Percentiles rank a stretch among this genome's conserved stretches.
phyloP scores from a whole-genome alignment of 306 rosid genomes.

The Lablab purpureus region DNA sequence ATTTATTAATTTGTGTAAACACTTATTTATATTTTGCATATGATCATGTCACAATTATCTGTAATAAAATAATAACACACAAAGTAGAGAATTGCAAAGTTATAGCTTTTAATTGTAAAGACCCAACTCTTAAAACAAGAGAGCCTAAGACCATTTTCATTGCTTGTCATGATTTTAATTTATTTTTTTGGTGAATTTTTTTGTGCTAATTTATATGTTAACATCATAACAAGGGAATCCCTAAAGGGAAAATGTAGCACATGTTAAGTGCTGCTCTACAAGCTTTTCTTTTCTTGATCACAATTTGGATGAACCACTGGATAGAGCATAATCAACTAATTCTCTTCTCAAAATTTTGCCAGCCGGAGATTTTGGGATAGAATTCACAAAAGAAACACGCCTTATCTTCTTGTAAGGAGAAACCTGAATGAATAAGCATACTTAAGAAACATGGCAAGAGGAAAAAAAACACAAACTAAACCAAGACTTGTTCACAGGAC shows the following conservation, averaged over 20 bases:
- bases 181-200: too few relatives aligned
- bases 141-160: too few relatives aligned
- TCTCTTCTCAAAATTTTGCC: conserved; percentile 94
- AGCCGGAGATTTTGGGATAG: conserved; percentile 80
- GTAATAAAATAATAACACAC: background rate
- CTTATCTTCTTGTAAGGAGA: conserved; percentile 93
- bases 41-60: background rate
- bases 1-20: too few relatives aligned
- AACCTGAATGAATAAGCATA: conserved; percentile 61
- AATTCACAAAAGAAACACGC: conserved; percentile 67
- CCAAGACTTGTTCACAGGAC: background rate
- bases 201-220: too few relatives aligned
- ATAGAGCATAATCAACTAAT: conserved; percentile 64
- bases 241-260: background rate
- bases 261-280: background rate
- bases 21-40: too few relatives aligned
- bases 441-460: conserved; percentile 7
- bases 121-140: background rate
- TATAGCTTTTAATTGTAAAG: background rate
- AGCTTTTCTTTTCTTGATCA: conserved; percentile 40
- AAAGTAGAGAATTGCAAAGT: background rate
- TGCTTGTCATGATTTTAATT: too few relatives aligned
- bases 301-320: conserved; percentile 63
- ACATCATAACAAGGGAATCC: background rate
- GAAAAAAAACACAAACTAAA: conserved; percentile 30